These are phyloP conservation scores for Talaromyces sp. DNA, from an alignment of 2,329 filamentous ascomycete genomes.

Conservation along the genomic window DNA sequence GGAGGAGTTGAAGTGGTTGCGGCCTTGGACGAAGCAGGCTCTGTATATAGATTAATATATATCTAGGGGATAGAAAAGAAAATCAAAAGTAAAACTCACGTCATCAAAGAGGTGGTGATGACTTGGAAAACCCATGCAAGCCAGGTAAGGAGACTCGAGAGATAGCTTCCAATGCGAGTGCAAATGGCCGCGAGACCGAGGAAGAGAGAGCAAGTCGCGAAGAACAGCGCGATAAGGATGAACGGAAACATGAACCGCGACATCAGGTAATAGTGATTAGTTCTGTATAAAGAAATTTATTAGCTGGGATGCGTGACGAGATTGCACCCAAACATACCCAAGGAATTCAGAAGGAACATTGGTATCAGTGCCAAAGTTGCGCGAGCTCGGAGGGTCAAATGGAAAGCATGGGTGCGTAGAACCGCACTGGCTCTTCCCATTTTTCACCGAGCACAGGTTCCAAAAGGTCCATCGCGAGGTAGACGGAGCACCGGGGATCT, in stretches of 20 bases:
- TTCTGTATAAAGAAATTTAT: constrained; percentile 27
- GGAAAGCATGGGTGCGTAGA: constrained; percentile 56
- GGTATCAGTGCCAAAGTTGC: constrained; percentile 54
- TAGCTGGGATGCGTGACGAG: constrained; percentile 8
- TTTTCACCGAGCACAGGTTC: constrained; percentile 63
- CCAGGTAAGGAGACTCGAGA: constrained; percentile 48
- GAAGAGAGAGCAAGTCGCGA: constrained; percentile 47
- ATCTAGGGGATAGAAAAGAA: too few relatives aligned
- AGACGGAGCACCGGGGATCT: constrained; percentile 62
- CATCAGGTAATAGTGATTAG: constrained; percentile 69
- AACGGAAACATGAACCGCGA: constrained; percentile 93
- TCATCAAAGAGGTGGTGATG: constrained; percentile 54
- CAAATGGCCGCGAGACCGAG: constrained; percentile 45
- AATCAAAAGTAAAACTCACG: constrained; percentile 40
- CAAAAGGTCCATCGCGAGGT: constrained; percentile 86
- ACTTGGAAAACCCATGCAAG: constrained; percentile 55
- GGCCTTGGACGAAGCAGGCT: constrained; percentile 54
- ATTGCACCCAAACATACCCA: constrained; percentile 35
- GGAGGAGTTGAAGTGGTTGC: constrained; percentile 48
- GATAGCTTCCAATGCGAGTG: constrained; percentile 44
- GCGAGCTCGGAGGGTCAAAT: constrained; percentile 52
- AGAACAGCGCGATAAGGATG: constrained; percentile 77
- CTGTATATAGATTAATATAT: constrained; percentile 31
- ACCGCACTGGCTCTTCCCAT: constrained; percentile 59
- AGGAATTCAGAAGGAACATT: constrained; percentile 52